Evolutionary conservation across 1,284 basidiomycete species (phyloP).

Genomic region (Cerrena zonata): DNA sequence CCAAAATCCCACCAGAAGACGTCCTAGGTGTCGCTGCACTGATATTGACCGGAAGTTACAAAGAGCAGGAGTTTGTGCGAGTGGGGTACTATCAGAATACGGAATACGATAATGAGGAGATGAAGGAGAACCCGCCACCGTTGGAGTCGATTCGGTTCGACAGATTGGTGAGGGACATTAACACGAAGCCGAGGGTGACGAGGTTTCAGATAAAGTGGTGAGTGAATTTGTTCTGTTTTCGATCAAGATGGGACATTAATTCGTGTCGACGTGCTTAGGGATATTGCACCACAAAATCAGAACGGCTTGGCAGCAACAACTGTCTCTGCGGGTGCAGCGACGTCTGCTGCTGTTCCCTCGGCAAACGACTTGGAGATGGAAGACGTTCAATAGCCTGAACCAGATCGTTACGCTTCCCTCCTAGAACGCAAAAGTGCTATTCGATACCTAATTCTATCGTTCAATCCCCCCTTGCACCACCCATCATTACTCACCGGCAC

Average conservation of each 20-base stretch:
- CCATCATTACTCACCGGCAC: too few species aligned
- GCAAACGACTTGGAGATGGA: constrained; percentile 57
- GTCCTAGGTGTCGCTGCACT: constrained; percentile 87
- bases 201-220: constrained; percentile 83
- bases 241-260: too few species aligned
- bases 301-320: constrained; percentile 31
- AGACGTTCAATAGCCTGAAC: too few species aligned
- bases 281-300: constrained; percentile 51
- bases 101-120: constrained; percentile 91
- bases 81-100: constrained; percentile 99
- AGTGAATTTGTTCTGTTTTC: constrained; percentile 3
- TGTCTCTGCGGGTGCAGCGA: constrained; percentile 57
- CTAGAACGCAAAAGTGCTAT: too few species aligned
- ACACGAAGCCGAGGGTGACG: constrained; percentile 90
- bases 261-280: constrained; percentile 39
- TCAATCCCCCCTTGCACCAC: too few species aligned
- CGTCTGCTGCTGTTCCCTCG: constrained; percentile 74
- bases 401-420: too few species aligned
- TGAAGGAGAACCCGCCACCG: constrained; percentile 73
- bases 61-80: constrained; percentile 94
- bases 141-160: constrained; percentile 71
- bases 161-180: constrained; percentile 80
- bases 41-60: constrained; percentile 85
- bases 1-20: constrained; percentile 77
- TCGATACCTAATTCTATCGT: too few species aligned